Conservation (phyloP, 208 protist species). For the Lotmaria passim region DNA sequence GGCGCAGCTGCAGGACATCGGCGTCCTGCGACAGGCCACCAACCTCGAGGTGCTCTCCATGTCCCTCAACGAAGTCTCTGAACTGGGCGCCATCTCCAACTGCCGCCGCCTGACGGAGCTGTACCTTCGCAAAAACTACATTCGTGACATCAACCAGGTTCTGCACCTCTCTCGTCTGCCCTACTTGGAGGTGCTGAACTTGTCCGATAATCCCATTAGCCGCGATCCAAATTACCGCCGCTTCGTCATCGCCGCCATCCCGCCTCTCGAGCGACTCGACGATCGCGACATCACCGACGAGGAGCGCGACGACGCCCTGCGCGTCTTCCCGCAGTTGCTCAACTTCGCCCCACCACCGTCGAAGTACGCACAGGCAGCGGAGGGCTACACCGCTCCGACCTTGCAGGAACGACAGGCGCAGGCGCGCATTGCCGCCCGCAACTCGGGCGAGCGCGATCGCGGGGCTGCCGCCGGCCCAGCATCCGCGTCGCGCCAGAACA, state of each 20-base stretch:
- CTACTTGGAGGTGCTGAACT: conserved; percentile 73
- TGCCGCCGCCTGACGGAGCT: conserved; percentile 75
- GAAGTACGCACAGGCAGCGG: conserved; percentile 60
- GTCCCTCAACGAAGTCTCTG: conserved; percentile 85
- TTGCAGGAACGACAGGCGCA: conserved; percentile 31
- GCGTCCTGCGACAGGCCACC: conserved; percentile 63
- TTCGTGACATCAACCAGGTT: conserved; percentile 88
- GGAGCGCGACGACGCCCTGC: conserved; percentile 68
- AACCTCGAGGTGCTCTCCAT: conserved; percentile 88
- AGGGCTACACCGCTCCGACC: conserved; percentile 31
- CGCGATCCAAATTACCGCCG: conserved; percentile 88
- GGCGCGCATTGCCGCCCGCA: conserved; percentile 11
- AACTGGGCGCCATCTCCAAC: conserved; percentile 74
- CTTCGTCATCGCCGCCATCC: conserved; percentile 87
- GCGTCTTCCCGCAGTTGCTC: conserved; percentile 80
- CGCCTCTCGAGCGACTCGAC: conserved; percentile 70
- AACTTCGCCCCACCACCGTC: conserved; percentile 78
- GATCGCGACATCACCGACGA: conserved; percentile 71
- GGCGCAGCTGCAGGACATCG: conserved; percentile 83
- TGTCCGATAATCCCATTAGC: conserved; percentile 88
- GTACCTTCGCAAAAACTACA: conserved; percentile 86
- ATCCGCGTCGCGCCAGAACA: not conserved
- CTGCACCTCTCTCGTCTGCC: conserved; percentile 78
- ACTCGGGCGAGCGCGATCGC: not conserved
- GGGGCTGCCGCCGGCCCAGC: not conserved